Evolutionary conservation across 108 stramenopile species (phyloP).

Genomic region (Epipyxis sp.): DNA sequence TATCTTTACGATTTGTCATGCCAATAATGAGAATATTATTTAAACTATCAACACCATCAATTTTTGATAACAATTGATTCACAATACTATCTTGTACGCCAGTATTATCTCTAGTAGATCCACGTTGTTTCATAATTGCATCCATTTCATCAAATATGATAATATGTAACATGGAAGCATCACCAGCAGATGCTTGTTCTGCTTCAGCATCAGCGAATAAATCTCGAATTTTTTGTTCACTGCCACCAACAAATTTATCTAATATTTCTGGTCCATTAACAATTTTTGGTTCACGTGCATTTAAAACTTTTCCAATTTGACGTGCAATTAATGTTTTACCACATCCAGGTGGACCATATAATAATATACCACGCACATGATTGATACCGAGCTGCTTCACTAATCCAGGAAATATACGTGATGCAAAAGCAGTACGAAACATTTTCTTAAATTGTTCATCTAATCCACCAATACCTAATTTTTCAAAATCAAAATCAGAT

Average conservation of each 20-base stretch:
- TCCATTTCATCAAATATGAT: slow-evolving; percentile 99
- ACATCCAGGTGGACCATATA: slow-evolving; percentile 92
- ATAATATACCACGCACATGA: slow-evolving; percentile 95
- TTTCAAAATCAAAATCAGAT: slow-evolving; percentile 91
- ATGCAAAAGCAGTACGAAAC: slow-evolving; percentile 95
- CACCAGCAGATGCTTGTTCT: slow-evolving; percentile 72
- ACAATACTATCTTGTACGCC: slow-evolving; percentile 96
- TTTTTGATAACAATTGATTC: slow-evolving; percentile 96
- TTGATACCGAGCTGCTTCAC: slow-evolving; percentile 92
- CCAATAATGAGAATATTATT: slow-evolving; percentile 98
- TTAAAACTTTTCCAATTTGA: slow-evolving; percentile 92
- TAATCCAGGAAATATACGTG: slow-evolving; percentile 85
- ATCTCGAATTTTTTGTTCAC: slow-evolving; percentile 93
- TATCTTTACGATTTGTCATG: slow-evolving; percentile 99
- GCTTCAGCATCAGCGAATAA: slow-evolving; percentile 75
- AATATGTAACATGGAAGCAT: slow-evolving; percentile 92
- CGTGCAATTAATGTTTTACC: slow-evolving; percentile 98
- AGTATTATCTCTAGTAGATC: slow-evolving; percentile 79
- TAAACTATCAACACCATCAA: slow-evolving; percentile 97
- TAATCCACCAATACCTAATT: slow-evolving; percentile 95
- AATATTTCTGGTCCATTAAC: slow-evolving; percentile 97
- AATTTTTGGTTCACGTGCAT: slow-evolving; percentile 95
- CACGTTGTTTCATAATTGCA: slow-evolving; percentile 95
- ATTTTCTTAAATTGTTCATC: slow-evolving; percentile 93
- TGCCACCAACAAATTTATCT: slow-evolving; percentile 93